phyloP scores from a whole-genome alignment of 345 rosid genomes.

The Erucastrum elatum region DNA sequence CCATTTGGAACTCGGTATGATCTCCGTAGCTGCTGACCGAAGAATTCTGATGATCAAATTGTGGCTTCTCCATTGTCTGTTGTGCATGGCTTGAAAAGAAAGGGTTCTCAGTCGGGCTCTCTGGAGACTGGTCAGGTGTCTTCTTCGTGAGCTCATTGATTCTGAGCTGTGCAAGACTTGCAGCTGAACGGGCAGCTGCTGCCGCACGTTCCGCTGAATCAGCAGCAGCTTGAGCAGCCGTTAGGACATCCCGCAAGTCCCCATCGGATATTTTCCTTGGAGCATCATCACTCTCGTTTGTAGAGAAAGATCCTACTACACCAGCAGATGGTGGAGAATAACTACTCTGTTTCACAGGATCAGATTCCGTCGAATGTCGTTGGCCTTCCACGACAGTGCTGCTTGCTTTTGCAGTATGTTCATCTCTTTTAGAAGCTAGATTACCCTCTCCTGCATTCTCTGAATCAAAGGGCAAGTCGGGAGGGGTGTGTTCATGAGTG shows the following conservation, averaged over 20 bases:
- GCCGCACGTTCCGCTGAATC: slow-evolving; percentile 91
- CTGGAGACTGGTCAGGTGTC: slow-evolving; percentile 44
- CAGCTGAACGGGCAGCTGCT: slow-evolving; percentile 89
- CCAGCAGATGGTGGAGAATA: slow-evolving; percentile 23
- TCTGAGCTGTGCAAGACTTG: slow-evolving; percentile 86
- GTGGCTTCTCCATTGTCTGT: slow-evolving; percentile 28
- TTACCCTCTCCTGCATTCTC: slow-evolving; percentile 22
- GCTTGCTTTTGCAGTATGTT: slow-evolving; percentile 31
- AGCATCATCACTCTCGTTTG: slow-evolving; percentile 26
- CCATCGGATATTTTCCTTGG: slow-evolving; percentile 43
- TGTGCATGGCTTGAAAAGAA: slow-evolving; percentile 37
- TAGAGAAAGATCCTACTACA: slow-evolving; percentile 1
- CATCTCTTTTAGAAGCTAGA: slow-evolving; percentile 38
- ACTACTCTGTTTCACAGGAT: slow-evolving; percentile 8
- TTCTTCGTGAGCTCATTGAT: slow-evolving; percentile 66
- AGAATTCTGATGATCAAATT: slow-evolving; percentile 30
- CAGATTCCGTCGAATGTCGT: slow-evolving; percentile 50
- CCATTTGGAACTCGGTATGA: not conserved
- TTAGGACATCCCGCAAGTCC: slow-evolving; percentile 80
- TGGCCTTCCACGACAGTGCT: slow-evolving; percentile 46
- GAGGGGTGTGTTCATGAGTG: slow-evolving; percentile 34
- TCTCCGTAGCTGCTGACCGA: not conserved
- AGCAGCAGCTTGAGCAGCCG: slow-evolving; percentile 91
- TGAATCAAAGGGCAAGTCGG: slow-evolving; percentile 40
- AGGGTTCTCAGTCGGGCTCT: slow-evolving; percentile 57